Percentiles rank a stretch among this genome's conserved stretches.
Conservation (phyloP, 495 filamentous ascomycete species). For the Aspergillus olivimuriae region DNA sequence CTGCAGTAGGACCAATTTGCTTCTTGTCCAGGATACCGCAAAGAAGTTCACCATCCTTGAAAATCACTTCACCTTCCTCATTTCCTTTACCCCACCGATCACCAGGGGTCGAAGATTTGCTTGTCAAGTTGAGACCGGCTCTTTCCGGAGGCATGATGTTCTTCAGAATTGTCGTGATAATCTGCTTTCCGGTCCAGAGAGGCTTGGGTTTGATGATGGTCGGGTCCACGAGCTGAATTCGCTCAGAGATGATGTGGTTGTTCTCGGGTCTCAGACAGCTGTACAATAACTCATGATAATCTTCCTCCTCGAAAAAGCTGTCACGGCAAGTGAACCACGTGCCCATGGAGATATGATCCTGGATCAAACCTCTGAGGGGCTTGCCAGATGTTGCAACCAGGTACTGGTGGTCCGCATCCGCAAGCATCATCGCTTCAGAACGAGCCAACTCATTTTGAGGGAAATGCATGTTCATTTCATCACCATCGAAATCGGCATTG, state of each 20-base stretch:
- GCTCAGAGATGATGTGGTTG: constrained; percentile 63
- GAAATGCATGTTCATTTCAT: constrained; percentile 99
- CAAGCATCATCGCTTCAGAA: constrained; percentile 83
- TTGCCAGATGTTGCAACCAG: constrained; percentile 90
- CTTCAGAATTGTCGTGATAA: constrained; percentile 86
- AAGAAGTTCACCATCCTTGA: constrained; percentile 81
- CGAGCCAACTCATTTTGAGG: constrained; percentile 94
- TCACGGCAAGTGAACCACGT: constrained; percentile 87
- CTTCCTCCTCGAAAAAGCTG: constrained; percentile 82
- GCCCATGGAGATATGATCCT: constrained; percentile 96
- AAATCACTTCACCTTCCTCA: constrained; percentile 70
- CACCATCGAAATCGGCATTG: constrained; percentile 99
- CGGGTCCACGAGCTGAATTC: constrained; percentile 72
- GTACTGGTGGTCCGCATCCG: constrained; percentile 96
- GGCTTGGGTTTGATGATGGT: constrained; percentile 74
- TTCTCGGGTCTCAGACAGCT: constrained; percentile 83
- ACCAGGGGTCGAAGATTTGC: constrained; percentile 68
- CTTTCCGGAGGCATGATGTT: constrained; percentile 76
- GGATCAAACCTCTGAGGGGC: constrained; percentile 91
- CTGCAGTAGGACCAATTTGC: constrained; percentile 80
- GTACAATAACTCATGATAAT: constrained; percentile 90
- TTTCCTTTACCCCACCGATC: constrained; percentile 69
- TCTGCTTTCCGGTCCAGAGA: constrained; percentile 97
- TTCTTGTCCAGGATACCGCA: constrained; percentile 93
- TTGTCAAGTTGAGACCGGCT: constrained; percentile 71